Conservation (phyloP, 208 protist genomes). For the Trypanosoma grayi region DNA sequence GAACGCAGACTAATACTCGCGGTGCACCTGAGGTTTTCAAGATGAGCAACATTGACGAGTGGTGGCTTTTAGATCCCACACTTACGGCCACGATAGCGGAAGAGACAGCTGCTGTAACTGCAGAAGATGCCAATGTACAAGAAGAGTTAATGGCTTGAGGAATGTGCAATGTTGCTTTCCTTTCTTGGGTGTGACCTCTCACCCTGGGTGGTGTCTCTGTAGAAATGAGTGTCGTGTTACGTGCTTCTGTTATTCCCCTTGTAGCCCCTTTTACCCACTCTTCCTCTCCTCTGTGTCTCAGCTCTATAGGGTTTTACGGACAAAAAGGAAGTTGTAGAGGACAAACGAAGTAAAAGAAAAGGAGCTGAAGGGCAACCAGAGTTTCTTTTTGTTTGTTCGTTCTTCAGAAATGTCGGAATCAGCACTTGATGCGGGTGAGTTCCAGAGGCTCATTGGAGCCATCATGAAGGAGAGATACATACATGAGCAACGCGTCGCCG, state of each 20-base stretch:
- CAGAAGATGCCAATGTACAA: conserved; percentile 5
- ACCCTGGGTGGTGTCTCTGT: no score
- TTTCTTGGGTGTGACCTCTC: no score
- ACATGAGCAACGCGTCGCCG: conserved; percentile 14
- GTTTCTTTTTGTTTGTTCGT: no score
- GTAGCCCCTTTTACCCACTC: no score
- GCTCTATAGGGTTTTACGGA: background rate
- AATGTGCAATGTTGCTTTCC: background rate
- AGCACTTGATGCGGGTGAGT: conserved; percentile 1
- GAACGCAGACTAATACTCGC: conserved; percentile 22
- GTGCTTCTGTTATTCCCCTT: no score
- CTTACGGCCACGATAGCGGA: conserved; percentile 33
- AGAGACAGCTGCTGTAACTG: background rate
- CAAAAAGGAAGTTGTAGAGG: background rate
- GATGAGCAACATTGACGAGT: conserved; percentile 81
- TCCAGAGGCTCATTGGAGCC: conserved; percentile 11
- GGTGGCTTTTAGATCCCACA: conserved; percentile 60
- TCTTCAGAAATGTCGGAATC: conserved; percentile 1
- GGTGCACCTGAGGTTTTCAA: conserved; percentile 55
- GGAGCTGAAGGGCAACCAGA: no score
- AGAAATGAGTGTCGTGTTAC: no score
- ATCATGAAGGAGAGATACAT: conserved; percentile 15
- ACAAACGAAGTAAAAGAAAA: background rate
- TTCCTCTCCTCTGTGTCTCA: no score
- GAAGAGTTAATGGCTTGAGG: background rate